These are phyloP conservation scores for Dryas alaskensis DNA, from an alignment of 306 rosid genomes.

Conservation along the genomic window DNA sequence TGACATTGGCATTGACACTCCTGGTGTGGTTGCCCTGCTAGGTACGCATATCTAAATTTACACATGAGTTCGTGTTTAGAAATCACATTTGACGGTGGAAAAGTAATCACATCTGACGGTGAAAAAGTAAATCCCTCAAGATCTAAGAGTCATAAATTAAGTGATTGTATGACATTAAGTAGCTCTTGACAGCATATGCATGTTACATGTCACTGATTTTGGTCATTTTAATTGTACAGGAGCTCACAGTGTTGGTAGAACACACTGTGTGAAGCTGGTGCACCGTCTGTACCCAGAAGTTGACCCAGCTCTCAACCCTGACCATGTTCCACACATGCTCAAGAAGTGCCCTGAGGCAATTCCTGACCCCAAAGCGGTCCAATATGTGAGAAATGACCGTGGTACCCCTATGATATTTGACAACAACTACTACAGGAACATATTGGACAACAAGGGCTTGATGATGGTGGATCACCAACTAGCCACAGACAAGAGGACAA, in stretches of 20 bases:
- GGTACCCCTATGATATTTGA: conserved; percentile 93
- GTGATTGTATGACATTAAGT: too few relatives aligned
- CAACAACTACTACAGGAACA: conserved; percentile 95
- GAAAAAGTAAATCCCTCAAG: not conserved
- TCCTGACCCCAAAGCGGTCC: conserved; percentile 96
- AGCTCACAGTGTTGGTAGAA: conserved; percentile 93
- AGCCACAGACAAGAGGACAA: conserved; percentile 83
- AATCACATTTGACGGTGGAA: too few relatives aligned
- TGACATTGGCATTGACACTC: conserved; percentile 79
- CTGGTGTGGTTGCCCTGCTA: conserved; percentile 85
- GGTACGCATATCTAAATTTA: conserved; percentile 36
- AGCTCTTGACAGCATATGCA: too few relatives aligned
- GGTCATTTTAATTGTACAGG: conserved; percentile 39
- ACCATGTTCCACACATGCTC: conserved; percentile 83
- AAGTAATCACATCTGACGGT: too few relatives aligned
- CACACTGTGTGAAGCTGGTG: conserved; percentile 93
- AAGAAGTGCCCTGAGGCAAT: conserved; percentile 89
- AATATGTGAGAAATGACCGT: conserved; percentile 92
- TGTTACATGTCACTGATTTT: not conserved
- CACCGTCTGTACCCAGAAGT: conserved; percentile 96
- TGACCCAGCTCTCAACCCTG: conserved; percentile 70
- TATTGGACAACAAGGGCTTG: conserved; percentile 87
- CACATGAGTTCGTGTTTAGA: too few relatives aligned
- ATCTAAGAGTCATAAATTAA: too few relatives aligned
- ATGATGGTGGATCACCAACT: conserved; percentile 79